These are phyloP conservation scores for Ophiocordyceps robertsii DNA, from an alignment of 2,329 filamentous ascomycete species.

Conservation along the genomic window DNA sequence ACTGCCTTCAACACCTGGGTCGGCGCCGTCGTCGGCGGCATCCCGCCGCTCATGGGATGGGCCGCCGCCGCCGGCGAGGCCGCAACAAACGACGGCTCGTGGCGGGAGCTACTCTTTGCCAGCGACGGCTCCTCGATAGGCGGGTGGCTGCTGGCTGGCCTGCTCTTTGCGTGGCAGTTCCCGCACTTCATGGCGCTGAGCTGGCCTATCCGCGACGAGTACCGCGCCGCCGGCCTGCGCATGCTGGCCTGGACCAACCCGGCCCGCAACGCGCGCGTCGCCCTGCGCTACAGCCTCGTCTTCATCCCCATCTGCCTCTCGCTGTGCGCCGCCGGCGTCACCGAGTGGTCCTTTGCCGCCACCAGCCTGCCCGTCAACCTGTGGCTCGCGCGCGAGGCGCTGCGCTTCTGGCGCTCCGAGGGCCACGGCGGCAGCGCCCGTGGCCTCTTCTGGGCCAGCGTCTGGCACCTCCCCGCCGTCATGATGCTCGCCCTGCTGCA, in stretches of 20 bases:
- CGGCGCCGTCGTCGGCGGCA: slow-evolving; percentile 81
- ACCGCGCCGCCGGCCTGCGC: slow-evolving; percentile 53
- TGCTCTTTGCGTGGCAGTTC: slow-evolving; percentile 95
- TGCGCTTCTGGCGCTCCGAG: slow-evolving; percentile 65
- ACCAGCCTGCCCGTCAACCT: slow-evolving; percentile 72
- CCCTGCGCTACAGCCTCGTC: slow-evolving; percentile 69
- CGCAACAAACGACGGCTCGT: slow-evolving; percentile 61
- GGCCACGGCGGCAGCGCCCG: slow-evolving; percentile 71
- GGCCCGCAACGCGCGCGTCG: slow-evolving; percentile 71
- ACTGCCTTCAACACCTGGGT: slow-evolving; percentile 89
- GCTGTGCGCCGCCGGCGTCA: slow-evolving; percentile 67
- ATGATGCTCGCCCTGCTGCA: slow-evolving; percentile 83
- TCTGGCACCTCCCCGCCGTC: slow-evolving; percentile 86
- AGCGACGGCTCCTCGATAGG: slow-evolving; percentile 50
- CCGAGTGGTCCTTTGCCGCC: slow-evolving; percentile 71
- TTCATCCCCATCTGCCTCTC: slow-evolving; percentile 80
- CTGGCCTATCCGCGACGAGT: slow-evolving; percentile 81
- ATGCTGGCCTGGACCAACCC: slow-evolving; percentile 85
- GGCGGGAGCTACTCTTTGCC: slow-evolving; percentile 64
- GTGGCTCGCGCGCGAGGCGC: slow-evolving; percentile 73
- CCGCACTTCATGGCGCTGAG: slow-evolving; percentile 94
- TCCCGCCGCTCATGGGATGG: slow-evolving; percentile 97
- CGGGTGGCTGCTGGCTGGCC: slow-evolving; percentile 74
- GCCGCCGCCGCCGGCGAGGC: slow-evolving; percentile 84
- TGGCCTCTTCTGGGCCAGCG: slow-evolving; percentile 89